Conservation (phyloP, 495 filamentous ascomycete species). For the Neurospora cerealis region DNA sequence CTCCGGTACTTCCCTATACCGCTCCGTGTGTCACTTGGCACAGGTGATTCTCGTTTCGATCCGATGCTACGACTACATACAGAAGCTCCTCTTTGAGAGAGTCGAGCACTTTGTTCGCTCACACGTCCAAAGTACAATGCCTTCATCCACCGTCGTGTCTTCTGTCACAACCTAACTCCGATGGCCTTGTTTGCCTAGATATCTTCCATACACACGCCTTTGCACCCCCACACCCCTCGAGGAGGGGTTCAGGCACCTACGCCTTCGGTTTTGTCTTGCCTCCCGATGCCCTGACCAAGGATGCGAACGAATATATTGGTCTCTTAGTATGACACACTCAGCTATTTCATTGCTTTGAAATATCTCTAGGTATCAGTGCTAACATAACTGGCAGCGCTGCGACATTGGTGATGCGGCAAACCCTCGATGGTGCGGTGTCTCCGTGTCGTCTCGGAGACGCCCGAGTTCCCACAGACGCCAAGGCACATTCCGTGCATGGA, state of each 20-base stretch:
- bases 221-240: no score
- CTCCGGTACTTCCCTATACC: not conserved
- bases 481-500: no score
- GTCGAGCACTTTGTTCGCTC: no score
- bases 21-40: no score
- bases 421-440: constrained; percentile 48
- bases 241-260: constrained; percentile 12
- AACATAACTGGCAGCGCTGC: constrained; percentile 14
- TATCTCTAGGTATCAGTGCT: not conserved
- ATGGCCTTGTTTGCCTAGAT: no score
- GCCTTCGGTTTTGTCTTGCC: constrained; percentile 50
- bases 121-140: no score
- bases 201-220: no score
- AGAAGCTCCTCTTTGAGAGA: no score
- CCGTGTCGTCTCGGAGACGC: constrained; percentile 48
- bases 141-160: no score
- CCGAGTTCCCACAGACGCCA: constrained; percentile 1
- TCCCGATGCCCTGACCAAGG: constrained; percentile 35
- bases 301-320: constrained; percentile 51
- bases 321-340: constrained; percentile 29
- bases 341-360: not conserved
- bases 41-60: no score
- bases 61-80: no score
- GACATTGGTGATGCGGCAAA: constrained; percentile 11
- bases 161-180: no score